Base-by-base conservation (phyloP, 192 early-diverging fungal species). In the Jimgerdemannia flammicorona region DNA sequence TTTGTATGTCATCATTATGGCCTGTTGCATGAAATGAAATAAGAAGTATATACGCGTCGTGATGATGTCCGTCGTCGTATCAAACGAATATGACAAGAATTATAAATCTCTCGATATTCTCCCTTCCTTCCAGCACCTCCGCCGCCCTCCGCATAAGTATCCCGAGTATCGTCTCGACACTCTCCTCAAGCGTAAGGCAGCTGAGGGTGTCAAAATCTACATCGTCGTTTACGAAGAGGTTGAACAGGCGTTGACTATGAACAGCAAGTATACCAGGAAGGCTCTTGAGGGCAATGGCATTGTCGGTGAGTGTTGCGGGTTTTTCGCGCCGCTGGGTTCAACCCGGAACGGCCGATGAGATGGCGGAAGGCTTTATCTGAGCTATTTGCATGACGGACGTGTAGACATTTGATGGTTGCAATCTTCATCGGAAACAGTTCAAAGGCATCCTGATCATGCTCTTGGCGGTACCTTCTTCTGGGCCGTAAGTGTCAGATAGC, bases 171-270 rank as follows among this genome's bases (percentile, higher is more conserved):
- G 95, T 17, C 73, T 97, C 8, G 95, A 97, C 77, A 84, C 90
- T 17, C 75, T 96, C 54, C 84, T 97, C 8, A 82, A 94, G 79
- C 84, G 86, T 74, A 95, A 95, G 78, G 95, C 95, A 54, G 85
- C 88, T 69, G 89, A 95, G 81, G 95, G 95, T 6, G 88, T 96
- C 8, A 87, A 89, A 81, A 94, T 96, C 71, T 95, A 93, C 74
- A 87, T 96, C 64, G 85, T 93, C 0, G 84, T 96, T 9, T 96
- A 95, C 82, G 95, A 96, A 79, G 94, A 96, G 70, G 84, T 95
- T 41, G 88, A 88, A 1, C 14, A 59, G 6, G 79, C 92, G 59
- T 79, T 96, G 44, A 86, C 92, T 7, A 76, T 91, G 72, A 87
- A 91, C 77, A 93, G 93, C 44, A 80, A 87, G 39, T 89, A 94